phyloP scores from a whole-genome alignment of 2,329 filamentous ascomycete species.

The Zymoseptoria ardabiliae region DNA sequence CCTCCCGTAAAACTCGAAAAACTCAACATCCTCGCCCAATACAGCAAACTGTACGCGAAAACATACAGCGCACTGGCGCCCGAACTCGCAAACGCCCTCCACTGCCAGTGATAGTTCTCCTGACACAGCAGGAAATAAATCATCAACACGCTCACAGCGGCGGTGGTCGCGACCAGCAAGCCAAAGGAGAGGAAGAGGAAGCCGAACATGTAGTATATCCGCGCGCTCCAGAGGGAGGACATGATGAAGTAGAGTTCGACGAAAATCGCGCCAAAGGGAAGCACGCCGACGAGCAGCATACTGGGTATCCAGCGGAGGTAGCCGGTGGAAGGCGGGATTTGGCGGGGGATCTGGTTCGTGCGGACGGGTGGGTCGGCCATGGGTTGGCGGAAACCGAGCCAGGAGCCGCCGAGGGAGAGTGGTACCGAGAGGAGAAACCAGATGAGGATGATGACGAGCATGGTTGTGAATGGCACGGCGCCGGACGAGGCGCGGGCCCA shows the following conservation, averaged over 20 bases:
- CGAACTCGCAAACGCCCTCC: slow-evolving; percentile 86
- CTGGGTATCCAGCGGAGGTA: slow-evolving; percentile 84
- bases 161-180: slow-evolving; percentile 92
- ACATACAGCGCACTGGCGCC: slow-evolving; percentile 89
- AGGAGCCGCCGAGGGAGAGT: slow-evolving; percentile 80
- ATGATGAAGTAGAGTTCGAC: slow-evolving; percentile 99
- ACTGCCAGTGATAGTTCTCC: slow-evolving; percentile 99
- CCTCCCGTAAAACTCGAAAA: slow-evolving; percentile 78
- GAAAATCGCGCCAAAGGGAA: slow-evolving; percentile 94
- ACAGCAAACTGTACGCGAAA: slow-evolving; percentile 82
- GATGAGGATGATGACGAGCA: slow-evolving; percentile 86
- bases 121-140: slow-evolving; percentile 94
- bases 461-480: slow-evolving; percentile 91
- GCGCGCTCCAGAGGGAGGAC: slow-evolving; percentile 97
- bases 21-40: slow-evolving; percentile 81
- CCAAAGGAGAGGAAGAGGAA: slow-evolving; percentile 98
- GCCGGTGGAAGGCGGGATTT: slow-evolving; percentile 77
- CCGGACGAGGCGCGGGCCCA: slow-evolving; percentile 90
- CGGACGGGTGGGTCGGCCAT: slow-evolving; percentile 73
- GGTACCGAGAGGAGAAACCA: slow-evolving; percentile 98
- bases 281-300: slow-evolving; percentile 82
- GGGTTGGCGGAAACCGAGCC: slow-evolving; percentile 74
- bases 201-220: slow-evolving; percentile 99
- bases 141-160: slow-evolving; percentile 84
- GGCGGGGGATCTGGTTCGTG: slow-evolving; percentile 95